Percentiles rank a stretch among this genome's conserved stretches.
Conservation (phyloP, 331 rosid species). For the Ulmus americana region DNA sequence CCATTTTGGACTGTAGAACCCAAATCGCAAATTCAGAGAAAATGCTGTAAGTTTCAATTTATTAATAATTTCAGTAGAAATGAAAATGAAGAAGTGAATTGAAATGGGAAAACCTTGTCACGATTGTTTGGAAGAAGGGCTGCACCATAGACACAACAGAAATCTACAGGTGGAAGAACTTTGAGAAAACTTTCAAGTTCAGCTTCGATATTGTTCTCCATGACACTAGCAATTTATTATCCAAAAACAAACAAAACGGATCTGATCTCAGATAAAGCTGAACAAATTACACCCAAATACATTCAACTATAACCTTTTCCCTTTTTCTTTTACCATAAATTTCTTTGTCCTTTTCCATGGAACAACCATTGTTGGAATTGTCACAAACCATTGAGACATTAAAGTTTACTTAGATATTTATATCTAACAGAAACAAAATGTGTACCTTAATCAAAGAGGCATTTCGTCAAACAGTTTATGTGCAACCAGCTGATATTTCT, state of each 20-base stretch:
- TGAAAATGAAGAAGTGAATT: neutral
- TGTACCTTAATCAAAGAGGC: neutral
- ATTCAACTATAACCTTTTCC: neutral
- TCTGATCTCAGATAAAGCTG: neutral
- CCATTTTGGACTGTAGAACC: constrained; percentile 53
- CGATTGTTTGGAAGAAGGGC: constrained; percentile 72
- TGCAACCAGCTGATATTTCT: neutral
- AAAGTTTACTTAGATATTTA: no score
- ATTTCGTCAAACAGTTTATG: neutral
- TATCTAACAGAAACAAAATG: no score
- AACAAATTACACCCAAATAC: neutral
- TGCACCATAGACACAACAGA: constrained; percentile 86
- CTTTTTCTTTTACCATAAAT: neutral
- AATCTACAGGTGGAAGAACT: constrained; percentile 78
- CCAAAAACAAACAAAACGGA: neutral
- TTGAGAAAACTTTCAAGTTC: constrained; percentile 47
- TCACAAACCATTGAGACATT: no score
- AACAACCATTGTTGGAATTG: no score
- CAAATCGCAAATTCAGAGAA: constrained; percentile 24
- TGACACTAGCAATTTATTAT: constrained; percentile 6
- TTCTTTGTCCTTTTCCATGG: neutral
- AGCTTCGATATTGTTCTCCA: constrained; percentile 36
- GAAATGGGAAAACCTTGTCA: constrained; percentile 50
- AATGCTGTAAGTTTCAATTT: neutral
- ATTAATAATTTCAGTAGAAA: neutral